Evolutionary conservation across 2,329 filamentous ascomycete species (phyloP), one percentile per base, ranked within the genome.

Genomic region (Ophiostoma sp.): DNA sequence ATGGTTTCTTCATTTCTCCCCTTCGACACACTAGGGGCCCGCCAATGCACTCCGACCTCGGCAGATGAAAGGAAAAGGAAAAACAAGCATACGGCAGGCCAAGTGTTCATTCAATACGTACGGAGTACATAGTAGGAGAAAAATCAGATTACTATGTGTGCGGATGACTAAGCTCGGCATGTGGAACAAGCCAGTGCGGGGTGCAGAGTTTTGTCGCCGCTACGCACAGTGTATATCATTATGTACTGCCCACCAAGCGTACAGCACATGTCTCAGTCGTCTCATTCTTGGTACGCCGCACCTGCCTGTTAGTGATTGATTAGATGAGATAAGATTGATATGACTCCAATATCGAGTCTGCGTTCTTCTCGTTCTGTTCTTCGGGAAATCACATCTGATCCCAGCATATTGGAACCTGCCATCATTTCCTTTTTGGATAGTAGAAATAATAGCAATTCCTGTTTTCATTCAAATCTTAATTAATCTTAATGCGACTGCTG

Each of bases 261-360:
- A 57, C 52, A 57, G 52, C 52, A 54, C n/a, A 57, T 57, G 52
- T 57, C 23, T 57, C 52, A 31, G n/a, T 57, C 23, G 52, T 57
- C 23, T 57, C 52, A 31, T 7, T 57, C 23, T 27, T 27, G 23
- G 52, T 57, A 57, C 23, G 23, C 48, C 48, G 20, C 48, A 52
- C 48, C 54, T 17, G 13, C 44, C 39, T 52, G 60, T 66, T n/a
- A 67, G 31, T 44, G 69, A 70, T 70, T 70, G 69, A 68, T 70
- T 33, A 71, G 69, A 71, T 71, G 69, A 66, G 69, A 71, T 71
- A 66, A 71, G 69, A 71, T 71, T 66, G 27, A 62, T 62, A 62
- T 48, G 15, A 54, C 27, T 64, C 20, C 39, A 35, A 20, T 8
- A 7, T 15, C 10, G 4, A 1, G 13, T n/a, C 33, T n/a, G 11